Conservation (phyloP, 2,329 filamentous ascomycete species). For the Magnaporthiopsis rhizophila region DNA sequence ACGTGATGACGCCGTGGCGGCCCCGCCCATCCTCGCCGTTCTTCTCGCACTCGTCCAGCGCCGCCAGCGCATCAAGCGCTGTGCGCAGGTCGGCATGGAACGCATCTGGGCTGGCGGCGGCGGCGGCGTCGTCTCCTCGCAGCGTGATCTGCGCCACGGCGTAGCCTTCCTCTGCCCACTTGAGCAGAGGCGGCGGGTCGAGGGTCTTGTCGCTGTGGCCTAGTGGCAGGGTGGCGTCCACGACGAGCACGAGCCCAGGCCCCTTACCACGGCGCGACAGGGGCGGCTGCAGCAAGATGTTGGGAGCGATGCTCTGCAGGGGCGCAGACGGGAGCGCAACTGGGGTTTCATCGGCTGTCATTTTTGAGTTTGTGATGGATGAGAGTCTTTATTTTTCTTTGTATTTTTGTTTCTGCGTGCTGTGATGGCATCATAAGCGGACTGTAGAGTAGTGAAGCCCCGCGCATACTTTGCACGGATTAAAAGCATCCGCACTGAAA, state of each 20-base stretch:
- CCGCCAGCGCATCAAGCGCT: slow-evolving; percentile 16
- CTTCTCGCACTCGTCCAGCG: slow-evolving; percentile 18
- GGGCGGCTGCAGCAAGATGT: slow-evolving; percentile 13
- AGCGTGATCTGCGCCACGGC: slow-evolving; percentile 46
- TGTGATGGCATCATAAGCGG: no score
- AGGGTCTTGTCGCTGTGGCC: slow-evolving; percentile 10
- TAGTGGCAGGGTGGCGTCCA: slow-evolving; percentile 11
- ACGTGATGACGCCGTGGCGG: not conserved
- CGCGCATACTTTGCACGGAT: no score
- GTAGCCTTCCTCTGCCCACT: slow-evolving; percentile 68
- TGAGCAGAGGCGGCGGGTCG: slow-evolving; percentile 45
- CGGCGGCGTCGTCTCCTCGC: slow-evolving; percentile 11
- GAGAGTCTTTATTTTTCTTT: not conserved
- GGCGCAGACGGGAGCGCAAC: not conserved
- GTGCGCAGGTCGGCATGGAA: slow-evolving; percentile 25
- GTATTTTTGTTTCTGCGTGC: not conserved
- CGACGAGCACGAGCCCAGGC: slow-evolving; percentile 18
- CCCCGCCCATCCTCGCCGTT: slow-evolving; percentile 27
- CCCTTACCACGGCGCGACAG: slow-evolving; percentile 21
- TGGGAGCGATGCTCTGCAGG: not conserved
- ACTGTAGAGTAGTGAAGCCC: no score
- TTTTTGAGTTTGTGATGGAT: not conserved
- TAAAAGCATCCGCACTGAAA: no score
- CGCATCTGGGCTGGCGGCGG: slow-evolving; percentile 11
- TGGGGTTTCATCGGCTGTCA: not conserved